Conservation (phyloP, 129 eudicot genomes). For the Chrysanthemum makinoi region DNA sequence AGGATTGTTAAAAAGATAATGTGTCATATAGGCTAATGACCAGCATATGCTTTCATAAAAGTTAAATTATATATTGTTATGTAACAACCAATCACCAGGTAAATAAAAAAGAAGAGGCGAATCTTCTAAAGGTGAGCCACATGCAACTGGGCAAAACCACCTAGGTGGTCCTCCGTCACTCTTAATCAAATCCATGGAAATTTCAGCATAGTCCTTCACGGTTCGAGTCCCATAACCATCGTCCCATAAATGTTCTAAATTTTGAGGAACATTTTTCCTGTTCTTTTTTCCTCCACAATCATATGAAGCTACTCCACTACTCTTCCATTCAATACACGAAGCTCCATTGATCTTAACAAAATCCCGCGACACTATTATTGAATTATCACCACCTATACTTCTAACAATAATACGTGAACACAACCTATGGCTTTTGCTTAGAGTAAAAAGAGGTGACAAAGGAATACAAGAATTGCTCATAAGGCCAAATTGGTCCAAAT, state of each 20-base stretch:
- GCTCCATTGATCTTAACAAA: constrained; percentile 39
- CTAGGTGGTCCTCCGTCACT: constrained; percentile 88
- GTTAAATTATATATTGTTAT: too few relatives aligned
- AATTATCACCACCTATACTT: constrained; percentile 36
- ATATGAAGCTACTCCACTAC: constrained; percentile 20
- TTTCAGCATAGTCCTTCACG: constrained; percentile 59
- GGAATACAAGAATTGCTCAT: constrained; percentile 4
- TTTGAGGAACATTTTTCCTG: constrained; percentile 17
- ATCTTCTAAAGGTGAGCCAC: constrained; percentile 55
- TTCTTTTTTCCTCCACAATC: constrained; percentile 23
- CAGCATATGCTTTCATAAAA: too few relatives aligned
- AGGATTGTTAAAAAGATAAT: not conserved
- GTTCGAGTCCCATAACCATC: constrained; percentile 77
- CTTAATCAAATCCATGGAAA: constrained; percentile 47
- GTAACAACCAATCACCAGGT: constrained; percentile 59
- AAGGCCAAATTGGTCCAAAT: not conserved
- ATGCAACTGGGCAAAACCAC: constrained; percentile 78
- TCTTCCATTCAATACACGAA: constrained; percentile 27
- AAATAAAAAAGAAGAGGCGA: constrained; percentile 77
- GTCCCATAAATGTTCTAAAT: constrained; percentile 73
- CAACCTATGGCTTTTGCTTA: constrained; percentile 26
- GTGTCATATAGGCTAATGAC: not conserved
- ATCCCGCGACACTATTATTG: constrained; percentile 27
- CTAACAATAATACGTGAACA: constrained; percentile 28
- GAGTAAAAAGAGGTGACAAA: constrained; percentile 27